Percentiles rank a stretch among this genome's conserved stretches.
These are phyloP conservation scores for Pterocarpus macrocarpus DNA, from an alignment of 306 rosid species.

Conservation along the genomic window DNA sequence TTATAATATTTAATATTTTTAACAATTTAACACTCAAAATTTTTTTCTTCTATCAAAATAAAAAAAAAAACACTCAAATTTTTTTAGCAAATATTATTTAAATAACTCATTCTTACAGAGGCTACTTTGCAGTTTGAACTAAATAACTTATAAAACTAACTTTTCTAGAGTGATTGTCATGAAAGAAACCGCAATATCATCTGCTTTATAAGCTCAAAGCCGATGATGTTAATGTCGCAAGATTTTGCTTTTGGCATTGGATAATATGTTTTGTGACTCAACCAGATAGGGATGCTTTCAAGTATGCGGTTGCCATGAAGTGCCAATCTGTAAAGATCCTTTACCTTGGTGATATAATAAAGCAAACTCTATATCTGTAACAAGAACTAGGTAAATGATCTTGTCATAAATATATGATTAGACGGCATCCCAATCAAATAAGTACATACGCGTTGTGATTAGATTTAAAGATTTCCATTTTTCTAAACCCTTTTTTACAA, in stretches of 20 bases:
- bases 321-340: background rate
- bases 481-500: background rate
- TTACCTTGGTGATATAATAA: conserved; percentile 18
- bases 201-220: background rate
- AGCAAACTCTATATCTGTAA: conserved; percentile 2
- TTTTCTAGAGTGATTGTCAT: too few species aligned
- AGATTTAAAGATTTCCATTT: background rate
- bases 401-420: background rate
- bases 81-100: too few species aligned
- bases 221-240: background rate
- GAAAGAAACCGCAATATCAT: background rate
- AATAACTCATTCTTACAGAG: background rate
- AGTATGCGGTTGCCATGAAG: background rate
- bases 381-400: conserved; percentile 2
- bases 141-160: too few species aligned
- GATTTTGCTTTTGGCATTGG: background rate
- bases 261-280: background rate
- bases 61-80: too few species aligned
- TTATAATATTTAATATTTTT: too few species aligned
- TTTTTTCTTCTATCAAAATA: too few species aligned
- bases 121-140: too few species aligned
- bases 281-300: background rate
- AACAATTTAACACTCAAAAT: background rate
- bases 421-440: background rate
- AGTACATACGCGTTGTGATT: background rate